Percentiles rank a stretch among this genome's conserved stretches.
Evolutionary conservation across 257 asterid genomes (phyloP).

Genomic region (Lithospermum erythrorhizon): DNA sequence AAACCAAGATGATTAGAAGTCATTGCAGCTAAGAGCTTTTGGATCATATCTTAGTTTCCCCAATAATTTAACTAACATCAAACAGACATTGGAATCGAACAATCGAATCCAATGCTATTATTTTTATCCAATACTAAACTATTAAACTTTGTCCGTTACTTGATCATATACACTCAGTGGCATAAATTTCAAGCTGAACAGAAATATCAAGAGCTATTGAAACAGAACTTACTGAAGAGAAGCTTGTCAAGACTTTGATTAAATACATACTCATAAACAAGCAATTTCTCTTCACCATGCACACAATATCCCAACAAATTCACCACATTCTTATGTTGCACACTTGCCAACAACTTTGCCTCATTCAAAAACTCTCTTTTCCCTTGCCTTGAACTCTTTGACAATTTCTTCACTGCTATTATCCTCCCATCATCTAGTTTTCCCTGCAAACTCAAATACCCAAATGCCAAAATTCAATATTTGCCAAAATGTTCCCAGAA

Average conservation of each 20-base stretch:
- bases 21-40: background rate
- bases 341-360: constrained; percentile 72
- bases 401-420: constrained; percentile 83
- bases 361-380: constrained; percentile 73
- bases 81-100: background rate
- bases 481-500: no score
- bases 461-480: background rate
- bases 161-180: no score
- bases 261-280: constrained; percentile 73
- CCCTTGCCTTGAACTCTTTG: constrained; percentile 71
- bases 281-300: constrained; percentile 58
- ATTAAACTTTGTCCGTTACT: no score
- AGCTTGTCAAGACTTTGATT: constrained; percentile 89
- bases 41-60: background rate
- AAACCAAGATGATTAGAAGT: background rate
- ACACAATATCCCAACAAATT: constrained; percentile 78
- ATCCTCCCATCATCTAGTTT: constrained; percentile 66
- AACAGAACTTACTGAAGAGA: constrained; percentile 67
- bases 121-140: no score
- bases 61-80: background rate
- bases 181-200: background rate
- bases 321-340: constrained; percentile 91
- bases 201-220: background rate
- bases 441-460: constrained; percentile 36
- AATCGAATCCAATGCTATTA: no score